A percentile compares a stretch with the other conserved stretches of the same genome.
phyloP scores from a whole-genome alignment of 495 filamentous ascomycete genomes.

The Penicillium soppii region DNA sequence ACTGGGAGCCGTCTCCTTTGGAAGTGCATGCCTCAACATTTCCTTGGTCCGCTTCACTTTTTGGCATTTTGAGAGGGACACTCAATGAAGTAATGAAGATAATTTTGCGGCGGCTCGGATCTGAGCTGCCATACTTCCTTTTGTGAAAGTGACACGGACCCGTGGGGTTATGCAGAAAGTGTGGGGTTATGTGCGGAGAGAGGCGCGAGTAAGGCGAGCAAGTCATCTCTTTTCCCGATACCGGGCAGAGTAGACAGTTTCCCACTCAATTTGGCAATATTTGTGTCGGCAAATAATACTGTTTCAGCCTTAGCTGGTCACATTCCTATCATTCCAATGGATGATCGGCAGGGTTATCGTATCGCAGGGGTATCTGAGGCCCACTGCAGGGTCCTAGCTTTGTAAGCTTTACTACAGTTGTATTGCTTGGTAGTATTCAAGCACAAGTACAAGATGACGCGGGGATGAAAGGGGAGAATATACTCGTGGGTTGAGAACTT shows the following conservation, averaged over 20 bases:
- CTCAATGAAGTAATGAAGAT: too few relatives aligned
- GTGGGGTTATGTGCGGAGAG: constrained; percentile 1
- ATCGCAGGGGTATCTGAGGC: constrained; percentile 7
- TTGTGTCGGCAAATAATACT: neutral
- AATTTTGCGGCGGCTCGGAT: too few relatives aligned
- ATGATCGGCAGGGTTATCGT: constrained; percentile 1
- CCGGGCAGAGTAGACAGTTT: neutral
- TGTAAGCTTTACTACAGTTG: constrained; percentile 4
- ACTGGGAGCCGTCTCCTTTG: neutral
- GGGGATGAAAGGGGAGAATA: neutral
- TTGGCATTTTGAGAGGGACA: too few relatives aligned
- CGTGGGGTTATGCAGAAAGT: constrained; percentile 1
- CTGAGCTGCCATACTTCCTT: neutral
- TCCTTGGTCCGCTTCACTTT: neutral
- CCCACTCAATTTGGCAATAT: neutral
- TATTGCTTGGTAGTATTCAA: constrained; percentile 11
- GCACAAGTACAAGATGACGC: neutral
- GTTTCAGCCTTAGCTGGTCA: neutral
- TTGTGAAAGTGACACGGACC: neutral
- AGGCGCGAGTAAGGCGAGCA: neutral
- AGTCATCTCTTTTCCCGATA: neutral
- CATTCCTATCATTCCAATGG: neutral
- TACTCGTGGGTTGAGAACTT: too few relatives aligned
- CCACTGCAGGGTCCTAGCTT: constrained; percentile 8
- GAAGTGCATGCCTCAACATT: neutral